A percentile compares a stretch with the other conserved stretches of the same genome.
Conservation (phyloP, 441 rosid genomes). For the Populus hybrid region DNA sequence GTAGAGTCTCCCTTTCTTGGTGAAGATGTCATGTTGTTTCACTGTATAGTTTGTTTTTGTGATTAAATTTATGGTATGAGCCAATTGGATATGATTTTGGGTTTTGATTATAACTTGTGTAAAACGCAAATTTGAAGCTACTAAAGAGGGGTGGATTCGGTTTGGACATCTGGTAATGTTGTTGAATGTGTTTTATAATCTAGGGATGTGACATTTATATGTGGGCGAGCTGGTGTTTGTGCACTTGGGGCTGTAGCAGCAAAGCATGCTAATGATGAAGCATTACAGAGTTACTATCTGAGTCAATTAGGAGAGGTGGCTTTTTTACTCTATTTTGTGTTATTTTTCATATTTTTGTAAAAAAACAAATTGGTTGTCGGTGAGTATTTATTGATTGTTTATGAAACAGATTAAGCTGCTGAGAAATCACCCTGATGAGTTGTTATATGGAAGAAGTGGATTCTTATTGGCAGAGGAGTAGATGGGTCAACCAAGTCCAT, state of each 20-base stretch:
- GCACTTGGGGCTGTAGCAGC: conserved; percentile 72
- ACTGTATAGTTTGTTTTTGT: background rate
- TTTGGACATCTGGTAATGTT: background rate
- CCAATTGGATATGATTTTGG: background rate
- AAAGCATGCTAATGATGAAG: conserved; percentile 44
- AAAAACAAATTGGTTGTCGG: background rate
- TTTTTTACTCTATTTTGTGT: background rate
- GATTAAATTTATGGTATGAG: background rate
- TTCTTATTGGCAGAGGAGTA: conserved; percentile 45
- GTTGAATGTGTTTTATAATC: background rate
- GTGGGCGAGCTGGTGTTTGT: conserved; percentile 57
- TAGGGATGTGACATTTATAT: conserved; percentile 53
- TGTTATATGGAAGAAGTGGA: conserved; percentile 58
- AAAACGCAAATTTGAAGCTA: background rate
- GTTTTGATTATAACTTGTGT: background rate
- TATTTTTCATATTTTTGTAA: background rate
- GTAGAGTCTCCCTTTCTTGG: conserved; percentile 17
- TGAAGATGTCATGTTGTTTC: background rate
- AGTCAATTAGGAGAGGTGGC: conserved; percentile 46
- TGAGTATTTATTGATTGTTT: background rate
- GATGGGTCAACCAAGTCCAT: conserved; percentile 40
- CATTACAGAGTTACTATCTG: conserved; percentile 40
- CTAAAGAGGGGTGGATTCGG: background rate
- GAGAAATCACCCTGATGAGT: conserved; percentile 47
- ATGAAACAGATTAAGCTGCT: conserved; percentile 43